Base-by-base conservation (phyloP, 305 asterid genomes). In the Stenogyne calaminthoides region DNA sequence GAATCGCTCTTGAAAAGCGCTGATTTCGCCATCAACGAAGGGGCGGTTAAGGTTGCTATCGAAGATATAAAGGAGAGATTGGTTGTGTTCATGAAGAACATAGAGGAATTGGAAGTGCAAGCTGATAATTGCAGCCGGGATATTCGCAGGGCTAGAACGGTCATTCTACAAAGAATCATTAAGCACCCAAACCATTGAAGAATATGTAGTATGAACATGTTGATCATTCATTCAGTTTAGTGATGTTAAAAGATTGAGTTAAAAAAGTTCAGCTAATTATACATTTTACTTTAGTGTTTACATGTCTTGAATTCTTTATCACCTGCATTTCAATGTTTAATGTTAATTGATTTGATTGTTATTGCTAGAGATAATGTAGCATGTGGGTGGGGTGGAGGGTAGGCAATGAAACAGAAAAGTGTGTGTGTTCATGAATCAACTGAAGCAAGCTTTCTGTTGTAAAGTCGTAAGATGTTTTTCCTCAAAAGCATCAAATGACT, bases 101-200 rank as follows among this genome's bases (percentile, higher is more conserved):
- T 84, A 8, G 98, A 91, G 64, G 98, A 89, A 16, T 76, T 93
- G 76, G 97, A 95, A n/a, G 70, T 72, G 57, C 98, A 91, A 71
- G 98, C 93, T 67, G 97, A 91, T 82, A 81, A 77, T 3, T 93
- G 96, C 76, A 88, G 98, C 89, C 70, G 96, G 69, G 97, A 93
- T 64, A 91, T 93, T 55, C 88, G 96, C 69, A 79, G 93, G 78
- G 98, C 98, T 4, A 85, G 98, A 70, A 93, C 98, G 40, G 98
- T 93, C 20, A 82, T 90, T 77, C 77, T 92, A 66, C 98, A 90
- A 32, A 83, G 98, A 83, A 92, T 92, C 77, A 90, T 93, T 82
- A 88, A 83, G 67, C 89, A 85, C 25, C 95, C 95, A n/a, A 84
- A 85, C 79, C 82, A 85, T 63, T 90, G 82, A 88, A 69, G 69